These are phyloP conservation scores for Saururus chinensis DNA, from an alignment of 164 flowering plant genomes.

Conservation along the genomic window DNA sequence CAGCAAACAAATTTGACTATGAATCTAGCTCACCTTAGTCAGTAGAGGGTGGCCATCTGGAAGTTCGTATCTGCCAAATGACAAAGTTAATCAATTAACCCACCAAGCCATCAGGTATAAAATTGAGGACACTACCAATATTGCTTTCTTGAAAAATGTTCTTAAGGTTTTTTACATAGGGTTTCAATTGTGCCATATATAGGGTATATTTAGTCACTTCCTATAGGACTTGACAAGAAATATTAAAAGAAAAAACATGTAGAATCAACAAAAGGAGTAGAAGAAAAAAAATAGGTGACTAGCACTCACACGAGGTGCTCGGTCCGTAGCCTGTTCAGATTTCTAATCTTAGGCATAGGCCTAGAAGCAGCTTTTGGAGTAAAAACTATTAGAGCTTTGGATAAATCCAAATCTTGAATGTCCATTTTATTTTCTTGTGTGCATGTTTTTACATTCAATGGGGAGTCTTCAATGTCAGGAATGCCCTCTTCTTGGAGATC, in stretches of 20 bases:
- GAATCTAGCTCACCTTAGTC: conserved; percentile 42
- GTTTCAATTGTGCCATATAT: too few relatives aligned
- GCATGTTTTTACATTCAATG: conserved; percentile 47
- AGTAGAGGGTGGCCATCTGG: conserved; percentile 89
- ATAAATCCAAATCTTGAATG: conserved; percentile 58
- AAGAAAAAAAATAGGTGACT: neutral
- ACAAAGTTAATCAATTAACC: neutral
- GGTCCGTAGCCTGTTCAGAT: conserved; percentile 44
- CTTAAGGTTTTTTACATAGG: too few relatives aligned
- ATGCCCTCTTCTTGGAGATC: conserved; percentile 4
- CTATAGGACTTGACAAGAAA: neutral
- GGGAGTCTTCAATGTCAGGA: conserved; percentile 61
- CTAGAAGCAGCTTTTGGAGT: conserved; percentile 42
- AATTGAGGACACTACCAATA: too few relatives aligned
- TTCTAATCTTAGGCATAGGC: conserved; percentile 49
- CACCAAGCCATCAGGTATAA: neutral
- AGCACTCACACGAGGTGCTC: conserved; percentile 40
- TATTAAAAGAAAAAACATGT: neutral
- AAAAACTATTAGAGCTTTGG: conserved; percentile 57
- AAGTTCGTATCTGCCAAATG: conserved; percentile 76
- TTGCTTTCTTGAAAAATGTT: too few relatives aligned
- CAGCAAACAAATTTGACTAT: neutral
- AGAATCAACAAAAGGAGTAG: too few relatives aligned
- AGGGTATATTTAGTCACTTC: too few relatives aligned
- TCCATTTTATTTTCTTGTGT: conserved; percentile 49